Evolutionary conservation across 148 eudicot genomes (phyloP).

Genomic region (Fagopyrum tataricum): DNA sequence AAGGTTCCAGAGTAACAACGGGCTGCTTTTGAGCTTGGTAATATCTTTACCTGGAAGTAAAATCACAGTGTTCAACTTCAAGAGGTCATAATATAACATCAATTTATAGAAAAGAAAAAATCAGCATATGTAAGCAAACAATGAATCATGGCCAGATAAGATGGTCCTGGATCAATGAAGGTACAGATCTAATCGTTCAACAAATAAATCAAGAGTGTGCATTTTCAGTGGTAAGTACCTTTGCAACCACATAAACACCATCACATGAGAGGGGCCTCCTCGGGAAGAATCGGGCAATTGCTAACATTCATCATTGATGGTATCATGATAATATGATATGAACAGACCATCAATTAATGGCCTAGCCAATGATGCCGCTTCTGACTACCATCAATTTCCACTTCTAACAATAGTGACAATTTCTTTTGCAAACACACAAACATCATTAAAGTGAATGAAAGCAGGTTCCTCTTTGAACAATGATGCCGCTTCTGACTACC

Average conservation of each 20-base stretch:
- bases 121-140: background rate
- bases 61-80: background rate
- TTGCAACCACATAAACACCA: background rate
- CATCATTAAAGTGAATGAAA: conserved; percentile 5
- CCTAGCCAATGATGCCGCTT: no score
- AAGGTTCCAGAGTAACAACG: background rate
- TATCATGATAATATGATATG: no score
- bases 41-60: background rate
- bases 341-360: no score
- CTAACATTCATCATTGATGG: background rate
- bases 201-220: background rate
- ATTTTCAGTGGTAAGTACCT: background rate
- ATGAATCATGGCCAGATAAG: background rate
- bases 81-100: background rate
- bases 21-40: background rate
- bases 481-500: background rate
- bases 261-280: background rate
- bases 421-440: background rate
- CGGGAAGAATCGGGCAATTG: background rate
- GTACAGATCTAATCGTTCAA: background rate
- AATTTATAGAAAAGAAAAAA: background rate
- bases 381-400: no score
- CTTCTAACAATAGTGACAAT: no score
- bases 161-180: background rate
- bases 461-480: background rate